Conservation (phyloP, 495 filamentous ascomycete species). For the Talaromyces adpressus region DNA sequence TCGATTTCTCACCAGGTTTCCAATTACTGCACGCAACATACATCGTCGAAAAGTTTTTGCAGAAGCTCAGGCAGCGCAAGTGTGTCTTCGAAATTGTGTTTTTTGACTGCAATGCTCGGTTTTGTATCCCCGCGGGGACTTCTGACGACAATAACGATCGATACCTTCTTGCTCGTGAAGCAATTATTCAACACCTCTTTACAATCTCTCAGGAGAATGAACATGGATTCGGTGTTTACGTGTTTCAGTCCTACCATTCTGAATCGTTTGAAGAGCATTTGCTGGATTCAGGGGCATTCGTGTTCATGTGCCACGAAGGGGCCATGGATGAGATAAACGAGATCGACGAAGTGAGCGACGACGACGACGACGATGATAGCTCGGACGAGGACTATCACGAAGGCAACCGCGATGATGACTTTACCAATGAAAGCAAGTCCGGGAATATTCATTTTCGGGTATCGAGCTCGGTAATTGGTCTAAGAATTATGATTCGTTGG, state of each 20-base stretch:
- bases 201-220: slow-evolving; percentile 20
- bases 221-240: slow-evolving; percentile 29
- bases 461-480: slow-evolving; percentile 15
- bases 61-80: slow-evolving; percentile 48
- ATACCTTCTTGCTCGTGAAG: slow-evolving; percentile 52
- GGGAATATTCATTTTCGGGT: neutral
- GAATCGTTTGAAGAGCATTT: slow-evolving; percentile 48
- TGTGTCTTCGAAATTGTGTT: slow-evolving; percentile 67
- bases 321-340: neutral
- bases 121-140: slow-evolving; percentile 11
- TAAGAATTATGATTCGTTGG: slow-evolving; percentile 41
- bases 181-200: slow-evolving; percentile 57
- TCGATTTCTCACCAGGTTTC: slow-evolving; percentile 62
- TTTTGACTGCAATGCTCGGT: slow-evolving; percentile 37
- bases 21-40: slow-evolving; percentile 67
- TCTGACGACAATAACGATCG: slow-evolving; percentile 2
- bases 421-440: neutral
- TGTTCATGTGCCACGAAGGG: slow-evolving; percentile 65
- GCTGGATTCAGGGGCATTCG: slow-evolving; percentile 42
- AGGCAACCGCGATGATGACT: neutral
- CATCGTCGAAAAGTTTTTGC: slow-evolving; percentile 57
- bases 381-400: neutral
- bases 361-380: neutral
- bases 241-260: slow-evolving; percentile 39
- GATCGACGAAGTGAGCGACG: neutral